Percentiles rank a stretch among this genome's conserved stretches.
Evolutionary conservation across 208 protist genomes (phyloP).

Genomic region (Leishmania tarentolae): DNA sequence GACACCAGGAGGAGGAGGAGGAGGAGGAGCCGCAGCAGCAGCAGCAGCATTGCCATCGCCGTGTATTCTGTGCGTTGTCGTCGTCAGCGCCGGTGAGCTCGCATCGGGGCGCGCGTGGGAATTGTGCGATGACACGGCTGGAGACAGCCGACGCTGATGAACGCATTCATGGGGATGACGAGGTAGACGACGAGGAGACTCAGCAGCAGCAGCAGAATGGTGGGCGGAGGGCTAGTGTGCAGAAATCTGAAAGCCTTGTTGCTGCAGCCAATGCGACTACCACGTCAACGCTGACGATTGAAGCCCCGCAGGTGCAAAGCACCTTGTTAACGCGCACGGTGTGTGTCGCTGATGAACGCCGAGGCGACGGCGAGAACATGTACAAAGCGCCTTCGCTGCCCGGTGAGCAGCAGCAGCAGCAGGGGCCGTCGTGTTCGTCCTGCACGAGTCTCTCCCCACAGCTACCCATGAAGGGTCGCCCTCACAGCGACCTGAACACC

Average conservation of each 20-base stretch:
- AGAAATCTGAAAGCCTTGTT: neutral
- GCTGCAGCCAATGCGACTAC: neutral
- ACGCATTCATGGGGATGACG: neutral
- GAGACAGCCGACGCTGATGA: constrained; percentile 14
- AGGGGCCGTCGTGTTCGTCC: neutral
- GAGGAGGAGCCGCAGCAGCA: too few species aligned
- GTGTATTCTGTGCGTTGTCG: neutral
- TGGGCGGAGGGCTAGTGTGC: neutral
- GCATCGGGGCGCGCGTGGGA: constrained; percentile 6
- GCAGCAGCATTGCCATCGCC: neutral
- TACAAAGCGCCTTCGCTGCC: neutral
- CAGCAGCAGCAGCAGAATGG: neutral
- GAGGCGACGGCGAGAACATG: neutral
- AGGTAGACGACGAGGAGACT: neutral
- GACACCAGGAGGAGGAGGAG: neutral
- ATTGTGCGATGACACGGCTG: constrained; percentile 1
- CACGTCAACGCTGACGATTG: neutral
- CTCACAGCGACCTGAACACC: neutral
- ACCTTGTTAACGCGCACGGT: neutral
- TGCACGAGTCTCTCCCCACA: neutral
- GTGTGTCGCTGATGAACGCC: neutral
- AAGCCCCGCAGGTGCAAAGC: neutral
- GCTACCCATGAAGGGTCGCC: neutral
- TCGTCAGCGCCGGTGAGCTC: constrained; percentile 21
- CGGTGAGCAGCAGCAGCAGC: neutral